Evolutionary conservation across 169 alveolate species (phyloP), one percentile per base, ranked within the genome.

Genomic region (Besnoitia besnoiti): DNA sequence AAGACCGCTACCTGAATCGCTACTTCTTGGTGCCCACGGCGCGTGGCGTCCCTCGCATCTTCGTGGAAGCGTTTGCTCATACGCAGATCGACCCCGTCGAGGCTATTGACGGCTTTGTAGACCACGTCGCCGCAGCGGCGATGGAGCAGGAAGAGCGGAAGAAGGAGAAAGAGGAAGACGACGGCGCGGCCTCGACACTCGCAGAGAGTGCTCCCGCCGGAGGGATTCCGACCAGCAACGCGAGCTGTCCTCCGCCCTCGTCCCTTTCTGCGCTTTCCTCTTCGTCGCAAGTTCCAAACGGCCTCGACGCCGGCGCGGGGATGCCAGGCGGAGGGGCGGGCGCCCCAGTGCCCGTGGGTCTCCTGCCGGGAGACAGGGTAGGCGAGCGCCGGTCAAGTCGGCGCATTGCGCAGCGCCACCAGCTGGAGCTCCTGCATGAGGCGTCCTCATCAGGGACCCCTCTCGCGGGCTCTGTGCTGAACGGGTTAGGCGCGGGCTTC

Each of bases 11-110:
- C 37, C 47, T 90, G 47, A 90, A 90, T 50, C 49, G 93, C 19
- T 90, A 90, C 35, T 90, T 47, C 59, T 51, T 84, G 51, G 61
- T 77, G 61, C 47, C 61, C n/a, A 55, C 93, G 21, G 40, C 67
- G 42, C 77, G 80, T 84, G 67, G 59, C 49, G 80, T 79, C 8
- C 84, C 93, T 19, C 93, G 93, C 59, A 82, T 90, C 40, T 90
- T 73, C 61, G 89, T 90, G 47, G 93, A 90, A 82, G 88, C 93
- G 7, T 51, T 39, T 62, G 30, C 77, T 33, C 50, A 90, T 0
- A 51, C 87, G 21, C 67, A n/a, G 27, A 55, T 55, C 12, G 61
- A 77, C 42, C 91, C 91, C 84, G 44, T 59, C 80, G 84, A 30
- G 44, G 84, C 42, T 61, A 55, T 55, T n/a, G 55, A 3, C 0